Conservation (phyloP, 495 filamentous ascomycete species). For the Xylaria grammica region DNA sequence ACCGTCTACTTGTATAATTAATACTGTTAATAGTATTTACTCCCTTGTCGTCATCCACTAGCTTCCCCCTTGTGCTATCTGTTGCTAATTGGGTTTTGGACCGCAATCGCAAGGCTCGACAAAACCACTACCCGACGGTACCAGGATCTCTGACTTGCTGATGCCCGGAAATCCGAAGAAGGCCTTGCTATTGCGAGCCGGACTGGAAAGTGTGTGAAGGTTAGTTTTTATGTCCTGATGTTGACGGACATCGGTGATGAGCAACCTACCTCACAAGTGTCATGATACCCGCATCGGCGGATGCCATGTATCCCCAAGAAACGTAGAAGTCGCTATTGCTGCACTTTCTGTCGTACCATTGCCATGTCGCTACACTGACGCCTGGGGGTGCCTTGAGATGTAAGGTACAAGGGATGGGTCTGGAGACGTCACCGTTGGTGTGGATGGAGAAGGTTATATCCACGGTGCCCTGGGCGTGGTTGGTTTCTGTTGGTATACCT, state of each 20-base stretch:
- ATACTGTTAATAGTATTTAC: neutral
- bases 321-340: conserved; percentile 23
- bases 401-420: conserved; percentile 18
- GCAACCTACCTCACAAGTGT: conserved; percentile 31
- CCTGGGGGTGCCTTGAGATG: conserved; percentile 18
- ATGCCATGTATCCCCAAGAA: conserved; percentile 31
- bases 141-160: conserved; percentile 19
- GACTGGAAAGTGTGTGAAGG: too few species aligned
- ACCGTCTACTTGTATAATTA: neutral
- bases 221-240: too few species aligned
- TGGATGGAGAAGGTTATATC: conserved; percentile 22
- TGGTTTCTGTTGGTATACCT: conserved; percentile 20
- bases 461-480: conserved; percentile 11
- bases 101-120: conserved; percentile 20
- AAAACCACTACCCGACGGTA: conserved; percentile 23
- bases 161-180: conserved; percentile 33
- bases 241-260: too few species aligned
- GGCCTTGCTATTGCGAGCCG: conserved; percentile 17
- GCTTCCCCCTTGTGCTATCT: neutral
- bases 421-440: conserved; percentile 1
- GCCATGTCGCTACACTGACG: conserved; percentile 20
- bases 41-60: neutral
- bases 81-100: neutral
- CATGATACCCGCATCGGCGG: conserved; percentile 28
- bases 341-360: conserved; percentile 27